These are phyloP conservation scores for Lactifluus echinatus DNA, from an alignment of 768 basidiomycete species.

Conservation along the genomic window DNA sequence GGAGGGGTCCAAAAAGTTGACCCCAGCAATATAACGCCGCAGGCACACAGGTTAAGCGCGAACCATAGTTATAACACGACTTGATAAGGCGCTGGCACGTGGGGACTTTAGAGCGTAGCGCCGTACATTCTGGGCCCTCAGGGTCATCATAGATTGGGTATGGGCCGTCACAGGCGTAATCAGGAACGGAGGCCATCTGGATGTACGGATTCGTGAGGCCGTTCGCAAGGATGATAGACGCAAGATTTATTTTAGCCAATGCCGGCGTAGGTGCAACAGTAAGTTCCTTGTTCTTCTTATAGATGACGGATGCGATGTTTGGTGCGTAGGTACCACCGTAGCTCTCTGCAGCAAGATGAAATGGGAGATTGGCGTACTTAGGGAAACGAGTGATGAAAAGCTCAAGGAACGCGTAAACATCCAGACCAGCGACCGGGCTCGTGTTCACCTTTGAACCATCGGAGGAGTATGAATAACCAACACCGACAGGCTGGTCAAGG, in stretches of 20 bases:
- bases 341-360: constrained; percentile 77
- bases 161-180: constrained; percentile 75
- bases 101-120: constrained; percentile 38
- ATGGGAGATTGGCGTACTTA: constrained; percentile 57
- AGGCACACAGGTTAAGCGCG: constrained; percentile 40
- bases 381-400: constrained; percentile 74
- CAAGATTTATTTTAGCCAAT: constrained; percentile 70
- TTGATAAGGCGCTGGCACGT: constrained; percentile 46
- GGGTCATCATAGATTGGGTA: constrained; percentile 69
- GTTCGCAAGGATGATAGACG: constrained; percentile 79
- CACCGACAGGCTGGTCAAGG: constrained; percentile 76
- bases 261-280: constrained; percentile 35
- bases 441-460: constrained; percentile 68
- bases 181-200: constrained; percentile 75
- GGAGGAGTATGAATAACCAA: constrained; percentile 82
- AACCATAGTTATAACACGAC: constrained; percentile 39
- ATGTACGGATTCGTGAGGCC: constrained; percentile 76
- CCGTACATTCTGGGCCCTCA: constrained; percentile 37
- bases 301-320: constrained; percentile 75
- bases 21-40: constrained; percentile 74
- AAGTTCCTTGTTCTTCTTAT: constrained; percentile 64
- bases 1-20: constrained; percentile 62
- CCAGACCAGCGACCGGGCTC: constrained; percentile 79
- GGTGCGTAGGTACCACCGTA: constrained; percentile 72
- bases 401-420: constrained; percentile 80